Evolutionary conservation across 208 protist genomes (phyloP).

Genomic region (Naegleria fowleri): DNA sequence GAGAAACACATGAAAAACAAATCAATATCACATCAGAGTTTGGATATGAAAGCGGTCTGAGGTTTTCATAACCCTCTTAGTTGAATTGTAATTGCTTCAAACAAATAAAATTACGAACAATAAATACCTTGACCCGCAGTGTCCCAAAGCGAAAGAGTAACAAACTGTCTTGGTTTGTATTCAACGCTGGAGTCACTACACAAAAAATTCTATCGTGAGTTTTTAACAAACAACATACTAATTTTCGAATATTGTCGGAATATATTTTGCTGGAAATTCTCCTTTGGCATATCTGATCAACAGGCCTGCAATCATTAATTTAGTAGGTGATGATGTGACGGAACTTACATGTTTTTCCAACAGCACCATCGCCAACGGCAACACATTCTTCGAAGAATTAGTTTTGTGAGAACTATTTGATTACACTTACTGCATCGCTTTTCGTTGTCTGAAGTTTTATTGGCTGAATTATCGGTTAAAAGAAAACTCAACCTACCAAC

Average conservation of each 20-base stretch:
- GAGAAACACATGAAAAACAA: not conserved
- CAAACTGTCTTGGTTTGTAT: too few relatives aligned
- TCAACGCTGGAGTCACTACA: too few relatives aligned
- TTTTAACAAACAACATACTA: too few relatives aligned
- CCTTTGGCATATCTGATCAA: not conserved
- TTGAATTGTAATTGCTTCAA: not conserved
- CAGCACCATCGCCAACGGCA: constrained; percentile 18
- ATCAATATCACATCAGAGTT: not conserved
- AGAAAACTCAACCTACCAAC: too few relatives aligned
- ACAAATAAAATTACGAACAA: not conserved
- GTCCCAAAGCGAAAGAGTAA: constrained; percentile 46
- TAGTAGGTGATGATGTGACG: not conserved
- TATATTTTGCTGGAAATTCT: not conserved
- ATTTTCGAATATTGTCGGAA: too few relatives aligned
- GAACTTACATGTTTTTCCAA: constrained; percentile 1
- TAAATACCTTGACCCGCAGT: constrained; percentile 11
- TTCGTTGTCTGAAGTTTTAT: too few relatives aligned
- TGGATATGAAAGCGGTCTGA: not conserved
- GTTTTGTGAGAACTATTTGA: too few relatives aligned
- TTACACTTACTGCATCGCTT: too few relatives aligned
- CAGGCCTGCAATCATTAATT: not conserved
- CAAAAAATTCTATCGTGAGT: too few relatives aligned
- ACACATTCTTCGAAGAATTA: not conserved
- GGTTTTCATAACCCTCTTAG: not conserved
- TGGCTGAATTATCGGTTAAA: too few relatives aligned